A percentile compares a stretch with the other conserved stretches of the same genome.
Conservation (phyloP, 257 asterid genomes). For the Agastache rugosa region DNA sequence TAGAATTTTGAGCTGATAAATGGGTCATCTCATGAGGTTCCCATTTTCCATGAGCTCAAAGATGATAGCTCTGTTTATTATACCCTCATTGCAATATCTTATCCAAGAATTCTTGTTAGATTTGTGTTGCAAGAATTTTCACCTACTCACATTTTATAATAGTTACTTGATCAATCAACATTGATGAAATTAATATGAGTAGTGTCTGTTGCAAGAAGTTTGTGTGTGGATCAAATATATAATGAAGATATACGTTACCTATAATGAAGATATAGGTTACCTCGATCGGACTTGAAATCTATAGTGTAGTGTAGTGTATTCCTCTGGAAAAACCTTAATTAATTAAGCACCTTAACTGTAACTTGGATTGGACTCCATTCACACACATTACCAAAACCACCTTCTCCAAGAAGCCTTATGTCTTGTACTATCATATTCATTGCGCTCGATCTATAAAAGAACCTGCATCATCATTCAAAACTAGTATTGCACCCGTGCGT, state of each 20-base stretch:
- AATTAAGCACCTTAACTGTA: conserved; percentile 57
- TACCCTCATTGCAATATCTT: conserved; percentile 58
- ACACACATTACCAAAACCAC: conserved; percentile 59
- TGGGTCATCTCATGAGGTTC: conserved; percentile 38
- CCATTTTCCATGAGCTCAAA: conserved; percentile 57
- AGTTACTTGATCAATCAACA: neutral
- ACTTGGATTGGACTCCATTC: conserved; percentile 40
- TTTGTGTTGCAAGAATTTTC: conserved; percentile 48
- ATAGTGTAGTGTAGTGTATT: conserved; percentile 28
- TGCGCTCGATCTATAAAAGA: conserved; percentile 22
- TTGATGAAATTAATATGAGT: too few species aligned
- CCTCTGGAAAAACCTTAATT: conserved; percentile 21
- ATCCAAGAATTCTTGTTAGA: conserved; percentile 46
- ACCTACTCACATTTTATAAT: conserved; percentile 36
- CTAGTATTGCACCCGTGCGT: too few species aligned
- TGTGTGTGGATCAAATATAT: too few species aligned
- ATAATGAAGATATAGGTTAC: too few species aligned
- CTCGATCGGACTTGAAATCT: conserved; percentile 43
- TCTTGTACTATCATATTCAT: conserved; percentile 29
- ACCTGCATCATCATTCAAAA: neutral
- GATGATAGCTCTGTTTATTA: conserved; percentile 43
- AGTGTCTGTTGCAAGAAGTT: too few species aligned
- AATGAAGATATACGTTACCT: too few species aligned
- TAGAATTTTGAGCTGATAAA: conserved; percentile 43
- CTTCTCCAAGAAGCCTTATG: conserved; percentile 45